These are phyloP conservation scores for Osmozyma mogii DNA, from an alignment of 805 yeast genomes.

Conservation along the genomic window DNA sequence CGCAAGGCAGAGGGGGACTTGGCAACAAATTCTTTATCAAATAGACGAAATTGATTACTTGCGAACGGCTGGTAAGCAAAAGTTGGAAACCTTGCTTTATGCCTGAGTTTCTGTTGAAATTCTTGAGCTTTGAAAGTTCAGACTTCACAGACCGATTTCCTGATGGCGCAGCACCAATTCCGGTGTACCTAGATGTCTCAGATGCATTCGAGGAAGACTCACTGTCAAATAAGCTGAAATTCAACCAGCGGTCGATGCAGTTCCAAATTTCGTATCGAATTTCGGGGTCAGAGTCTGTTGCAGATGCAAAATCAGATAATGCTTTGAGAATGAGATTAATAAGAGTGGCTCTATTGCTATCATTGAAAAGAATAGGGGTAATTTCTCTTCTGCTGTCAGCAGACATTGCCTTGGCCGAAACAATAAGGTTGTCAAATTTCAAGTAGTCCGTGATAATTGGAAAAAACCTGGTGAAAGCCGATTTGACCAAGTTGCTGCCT, in stretches of 20 bases:
- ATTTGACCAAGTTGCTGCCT: conserved; percentile 13
- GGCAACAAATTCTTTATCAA: conserved; percentile 41
- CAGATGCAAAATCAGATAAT: conserved; percentile 43
- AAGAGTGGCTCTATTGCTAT: conserved; percentile 28
- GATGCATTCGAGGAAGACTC: conserved; percentile 10
- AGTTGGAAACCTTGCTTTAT: conserved; percentile 16
- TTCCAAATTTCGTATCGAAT: conserved; percentile 54
- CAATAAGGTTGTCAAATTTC: conserved; percentile 32
- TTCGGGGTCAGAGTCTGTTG: conserved; percentile 16
- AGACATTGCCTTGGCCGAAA: conserved; percentile 6
- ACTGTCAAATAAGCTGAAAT: conserved; percentile 21
- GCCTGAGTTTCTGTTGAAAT: conserved; percentile 2
- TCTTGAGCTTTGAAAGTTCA: conserved; percentile 6
- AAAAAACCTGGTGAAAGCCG: conserved; percentile 24
- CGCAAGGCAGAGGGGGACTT: conserved; percentile 47
- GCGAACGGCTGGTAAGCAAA: conserved; percentile 41
- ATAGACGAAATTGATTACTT: conserved; percentile 58
- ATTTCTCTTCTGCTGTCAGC: conserved; percentile 11
- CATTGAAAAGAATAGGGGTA: conserved; percentile 20
- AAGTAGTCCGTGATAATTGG: conserved; percentile 29
- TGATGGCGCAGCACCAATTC: conserved; percentile 4
- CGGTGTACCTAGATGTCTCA: conserved; percentile 14
- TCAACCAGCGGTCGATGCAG: conserved; percentile 64
- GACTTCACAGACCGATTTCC: conserved; percentile 2
- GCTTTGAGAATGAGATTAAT: conserved; percentile 40